Evolutionary conservation across 495 filamentous ascomycete genomes (phyloP).

Genomic region (Penicillium turbatum): DNA sequence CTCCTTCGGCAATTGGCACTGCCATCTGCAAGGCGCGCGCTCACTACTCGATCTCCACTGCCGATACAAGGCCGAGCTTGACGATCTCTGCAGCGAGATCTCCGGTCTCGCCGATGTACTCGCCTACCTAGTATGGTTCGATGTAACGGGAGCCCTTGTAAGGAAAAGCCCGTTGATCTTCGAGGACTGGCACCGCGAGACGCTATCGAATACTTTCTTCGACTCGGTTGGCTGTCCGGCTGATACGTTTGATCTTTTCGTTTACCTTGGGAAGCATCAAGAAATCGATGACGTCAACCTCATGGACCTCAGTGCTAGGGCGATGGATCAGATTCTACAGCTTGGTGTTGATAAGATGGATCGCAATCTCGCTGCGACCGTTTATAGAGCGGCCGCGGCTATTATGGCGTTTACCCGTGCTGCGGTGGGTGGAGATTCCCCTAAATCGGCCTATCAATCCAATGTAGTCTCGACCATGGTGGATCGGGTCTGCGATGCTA

Average conservation of each 20-base stretch:
- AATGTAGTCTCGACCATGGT: slow-evolving; percentile 19
- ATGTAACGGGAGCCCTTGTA: slow-evolving; percentile 27
- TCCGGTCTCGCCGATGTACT: slow-evolving; percentile 27
- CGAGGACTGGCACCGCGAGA: slow-evolving; percentile 32
- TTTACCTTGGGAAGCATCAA: slow-evolving; percentile 17
- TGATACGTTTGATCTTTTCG: slow-evolving; percentile 31
- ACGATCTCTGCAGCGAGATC: slow-evolving; percentile 18
- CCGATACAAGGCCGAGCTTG: slow-evolving; percentile 21
- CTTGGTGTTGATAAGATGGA: slow-evolving; percentile 13
- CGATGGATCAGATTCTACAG: slow-evolving; percentile 21
- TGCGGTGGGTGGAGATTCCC: neutral
- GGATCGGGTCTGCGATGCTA: slow-evolving; percentile 21
- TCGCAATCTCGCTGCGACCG: slow-evolving; percentile 16
- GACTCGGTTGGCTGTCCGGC: slow-evolving; percentile 29
- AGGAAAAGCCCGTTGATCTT: slow-evolving; percentile 26
- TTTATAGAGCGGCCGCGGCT: slow-evolving; percentile 28
- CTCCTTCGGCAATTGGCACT: slow-evolving; percentile 32
- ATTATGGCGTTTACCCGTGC: slow-evolving; percentile 24
- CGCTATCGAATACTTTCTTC: slow-evolving; percentile 22
- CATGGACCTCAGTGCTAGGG: slow-evolving; percentile 19
- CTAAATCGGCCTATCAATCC: neutral
- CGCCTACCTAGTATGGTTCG: slow-evolving; percentile 34
- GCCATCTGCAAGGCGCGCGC: slow-evolving; percentile 32
- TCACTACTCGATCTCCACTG: slow-evolving; percentile 34
- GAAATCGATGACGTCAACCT: neutral